phyloP scores from a whole-genome alignment of 1,139 yeast genomes.

The Saccharomyces hybrid region DNA sequence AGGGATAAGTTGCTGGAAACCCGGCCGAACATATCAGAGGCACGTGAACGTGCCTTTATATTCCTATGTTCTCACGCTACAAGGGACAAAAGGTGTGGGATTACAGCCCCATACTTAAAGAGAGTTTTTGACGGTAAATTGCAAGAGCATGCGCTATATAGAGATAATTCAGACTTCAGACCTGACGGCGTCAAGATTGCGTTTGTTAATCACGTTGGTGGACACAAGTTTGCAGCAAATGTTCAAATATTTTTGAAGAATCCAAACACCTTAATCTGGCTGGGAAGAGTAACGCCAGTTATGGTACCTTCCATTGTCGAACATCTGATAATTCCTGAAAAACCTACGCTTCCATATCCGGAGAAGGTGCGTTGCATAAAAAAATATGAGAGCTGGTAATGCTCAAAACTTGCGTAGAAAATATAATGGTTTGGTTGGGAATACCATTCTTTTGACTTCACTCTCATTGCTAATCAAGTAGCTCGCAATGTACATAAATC shows the following conservation, averaged over 20 bases:
- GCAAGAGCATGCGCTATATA: conserved; percentile 57
- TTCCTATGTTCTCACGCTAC: conserved; percentile 83
- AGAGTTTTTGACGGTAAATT: conserved; percentile 68
- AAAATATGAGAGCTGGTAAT: conserved; percentile 26
- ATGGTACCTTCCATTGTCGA: conserved; percentile 70
- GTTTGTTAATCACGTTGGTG: conserved; percentile 83
- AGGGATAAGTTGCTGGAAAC: conserved; percentile 15
- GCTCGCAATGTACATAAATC: background rate
- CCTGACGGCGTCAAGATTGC: conserved; percentile 67
- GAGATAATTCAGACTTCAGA: conserved; percentile 68
- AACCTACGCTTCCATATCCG: conserved; percentile 27
- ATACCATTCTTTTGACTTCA: background rate
- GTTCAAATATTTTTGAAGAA: conserved; percentile 59
- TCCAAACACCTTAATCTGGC: conserved; percentile 76
- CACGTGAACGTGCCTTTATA: conserved; percentile 48
- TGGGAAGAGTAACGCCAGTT: conserved; percentile 74
- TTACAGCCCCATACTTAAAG: conserved; percentile 89
- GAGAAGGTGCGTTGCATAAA: conserved; percentile 32
- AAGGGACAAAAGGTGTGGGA: conserved; percentile 87
- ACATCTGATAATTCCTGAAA: conserved; percentile 34
- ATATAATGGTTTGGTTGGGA: background rate
- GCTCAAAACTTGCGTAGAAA: background rate
- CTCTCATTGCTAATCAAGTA: background rate
- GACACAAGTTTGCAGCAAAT: conserved; percentile 90
- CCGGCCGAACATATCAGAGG: conserved; percentile 32